These are phyloP conservation scores for Epichloe sibirici DNA, from an alignment of 2,329 filamentous ascomycete species.

Conservation along the genomic window DNA sequence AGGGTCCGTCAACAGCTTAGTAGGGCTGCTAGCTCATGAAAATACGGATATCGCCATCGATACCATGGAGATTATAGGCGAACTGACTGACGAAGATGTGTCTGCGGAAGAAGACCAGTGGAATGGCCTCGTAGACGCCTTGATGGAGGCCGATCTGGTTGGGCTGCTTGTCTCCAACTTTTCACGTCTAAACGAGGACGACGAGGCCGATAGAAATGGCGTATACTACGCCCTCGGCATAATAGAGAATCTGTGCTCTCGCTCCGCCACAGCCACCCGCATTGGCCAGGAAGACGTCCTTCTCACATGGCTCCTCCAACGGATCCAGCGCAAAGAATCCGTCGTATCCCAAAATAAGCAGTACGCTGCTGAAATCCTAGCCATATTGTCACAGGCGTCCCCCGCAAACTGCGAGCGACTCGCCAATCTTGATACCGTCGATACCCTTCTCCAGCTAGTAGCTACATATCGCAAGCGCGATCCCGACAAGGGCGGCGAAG, in stretches of 20 bases:
- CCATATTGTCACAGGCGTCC: slow-evolving; percentile 74
- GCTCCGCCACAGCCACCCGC: slow-evolving; percentile 52
- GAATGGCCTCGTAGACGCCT: slow-evolving; percentile 58
- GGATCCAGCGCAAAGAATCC: slow-evolving; percentile 58
- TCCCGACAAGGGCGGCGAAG: slow-evolving; percentile 71
- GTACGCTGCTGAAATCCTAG: slow-evolving; percentile 83
- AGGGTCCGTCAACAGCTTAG: slow-evolving; percentile 60
- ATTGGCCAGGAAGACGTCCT: slow-evolving; percentile 59
- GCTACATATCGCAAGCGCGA: slow-evolving; percentile 78
- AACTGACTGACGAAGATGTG: slow-evolving; percentile 90
- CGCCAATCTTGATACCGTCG: slow-evolving; percentile 56
- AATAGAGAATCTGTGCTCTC: slow-evolving; percentile 74
- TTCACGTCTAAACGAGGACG: slow-evolving; percentile 62
- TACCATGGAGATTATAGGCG: slow-evolving; percentile 76
- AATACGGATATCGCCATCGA: slow-evolving; percentile 95
- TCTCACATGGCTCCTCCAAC: slow-evolving; percentile 63
- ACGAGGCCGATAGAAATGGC: slow-evolving; percentile 62
- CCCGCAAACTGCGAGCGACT: slow-evolving; percentile 51
- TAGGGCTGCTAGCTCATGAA: slow-evolving; percentile 78
- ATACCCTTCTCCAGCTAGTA: slow-evolving; percentile 69
- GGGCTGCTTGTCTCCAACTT: slow-evolving; percentile 69
- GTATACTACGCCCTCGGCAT: slow-evolving; percentile 78
- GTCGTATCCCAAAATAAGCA: slow-evolving; percentile 82
- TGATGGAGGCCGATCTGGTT: slow-evolving; percentile 58
- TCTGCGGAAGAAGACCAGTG: slow-evolving; percentile 69